Evolutionary conservation across 441 rosid species (phyloP), one percentile per base, ranked within the genome.

Genomic region (Rhodomyrtus psidioides): DNA sequence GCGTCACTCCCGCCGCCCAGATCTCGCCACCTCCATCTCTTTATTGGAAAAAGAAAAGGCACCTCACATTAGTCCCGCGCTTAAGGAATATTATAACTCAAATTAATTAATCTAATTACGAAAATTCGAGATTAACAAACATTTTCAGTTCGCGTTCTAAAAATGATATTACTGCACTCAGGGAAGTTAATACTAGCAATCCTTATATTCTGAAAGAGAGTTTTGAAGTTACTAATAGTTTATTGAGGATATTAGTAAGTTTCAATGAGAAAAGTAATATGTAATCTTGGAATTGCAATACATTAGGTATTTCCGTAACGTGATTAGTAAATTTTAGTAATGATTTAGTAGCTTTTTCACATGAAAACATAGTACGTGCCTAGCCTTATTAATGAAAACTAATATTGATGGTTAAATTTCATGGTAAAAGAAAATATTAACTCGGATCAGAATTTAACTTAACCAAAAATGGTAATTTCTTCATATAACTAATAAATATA

Each of bases 181-280:
- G 2, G 8, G 44, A 62, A 8, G 21, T 8, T 9, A 17, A 30
- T 4, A 10, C 75, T 30, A 1, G 0, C 26, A 4, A 62, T 4
- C 28, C 16, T 21, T 17, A 28, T 2, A 27, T 59, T 6, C 28
- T 0, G 0, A 15, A 60, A 15, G 23, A 27, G 39, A 4, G 0
- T 13, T 15, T 14, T 27, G 7, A 42, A 42, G 1, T 42, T 7
- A 6, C 46, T 42, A 42, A 42, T 42, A 42, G 5, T n/a, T n/a
- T n/a, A 42, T 57, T 26, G 27, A 26, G 3, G 26, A 26, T 2
- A 57, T 26, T 57, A 57, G 16, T 57, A 5, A 57, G 7, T 27
- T 57, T 15, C 30, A 12, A 57, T 0, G 2, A 57, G 28, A 57
- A 58, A 12, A 58, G 62, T 12, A n/a, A n/a, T 12, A n/a, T n/a